A percentile compares a stretch with the other conserved stretches of the same genome.
Evolutionary conservation across 164 flowering plant species (phyloP).

Genomic region (Nelumbo lutea): DNA sequence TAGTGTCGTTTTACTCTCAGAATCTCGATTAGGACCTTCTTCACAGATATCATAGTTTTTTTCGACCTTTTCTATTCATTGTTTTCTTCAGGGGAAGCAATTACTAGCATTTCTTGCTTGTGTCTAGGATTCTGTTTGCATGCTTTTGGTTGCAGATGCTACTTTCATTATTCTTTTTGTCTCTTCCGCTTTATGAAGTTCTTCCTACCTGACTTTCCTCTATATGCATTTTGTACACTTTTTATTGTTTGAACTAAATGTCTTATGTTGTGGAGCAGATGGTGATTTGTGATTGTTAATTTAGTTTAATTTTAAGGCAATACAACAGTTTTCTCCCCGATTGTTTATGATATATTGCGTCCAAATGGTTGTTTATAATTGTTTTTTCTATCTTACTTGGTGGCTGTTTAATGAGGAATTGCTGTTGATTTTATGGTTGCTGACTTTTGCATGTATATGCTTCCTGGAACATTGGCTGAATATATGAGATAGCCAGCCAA

Average conservation of each 20-base stretch:
- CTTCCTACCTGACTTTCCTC: neutral
- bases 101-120: neutral
- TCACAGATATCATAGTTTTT: neutral
- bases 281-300: neutral
- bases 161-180: neutral
- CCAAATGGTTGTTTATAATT: neutral
- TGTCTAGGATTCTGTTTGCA: neutral
- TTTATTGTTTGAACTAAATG: no score
- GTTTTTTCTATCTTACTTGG: neutral
- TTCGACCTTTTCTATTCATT: neutral
- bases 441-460: no score
- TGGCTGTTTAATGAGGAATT: neutral
- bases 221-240: neutral
- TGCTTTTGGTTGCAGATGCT: neutral
- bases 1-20: conserved; percentile 2
- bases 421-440: no score
- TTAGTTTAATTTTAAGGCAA: no score
- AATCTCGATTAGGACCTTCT: neutral
- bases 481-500: no score
- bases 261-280: no score
- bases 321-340: no score
- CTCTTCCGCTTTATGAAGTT: neutral
- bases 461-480: no score
- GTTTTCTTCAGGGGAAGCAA: neutral
- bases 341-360: neutral